phyloP scores from a whole-genome alignment of 495 filamentous ascomycete species.

The Apodospora peruviana region DNA sequence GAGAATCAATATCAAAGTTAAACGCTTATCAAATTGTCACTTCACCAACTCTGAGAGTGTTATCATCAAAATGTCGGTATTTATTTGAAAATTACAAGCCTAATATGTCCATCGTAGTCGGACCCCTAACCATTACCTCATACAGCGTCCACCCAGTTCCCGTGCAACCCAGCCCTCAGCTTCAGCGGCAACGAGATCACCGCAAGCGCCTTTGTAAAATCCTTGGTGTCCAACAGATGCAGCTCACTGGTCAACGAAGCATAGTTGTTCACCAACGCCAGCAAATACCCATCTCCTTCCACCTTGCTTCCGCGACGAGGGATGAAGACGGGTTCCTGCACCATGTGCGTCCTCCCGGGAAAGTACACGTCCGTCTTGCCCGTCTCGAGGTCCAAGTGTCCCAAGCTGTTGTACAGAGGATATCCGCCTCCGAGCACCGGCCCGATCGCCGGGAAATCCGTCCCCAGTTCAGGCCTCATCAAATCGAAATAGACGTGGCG shows the following conservation, averaged over 20 bases:
- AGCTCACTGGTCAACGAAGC: constrained; percentile 9
- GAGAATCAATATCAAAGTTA: background rate
- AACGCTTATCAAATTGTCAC: too few relatives aligned
- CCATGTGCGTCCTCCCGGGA: constrained; percentile 34
- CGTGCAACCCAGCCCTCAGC: constrained; percentile 9
- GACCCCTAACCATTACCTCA: background rate
- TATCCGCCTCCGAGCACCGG: constrained; percentile 25
- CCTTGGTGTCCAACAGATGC: constrained; percentile 8
- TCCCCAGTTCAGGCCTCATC: constrained; percentile 31
- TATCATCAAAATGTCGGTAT: background rate
- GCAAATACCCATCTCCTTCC: constrained; percentile 49
- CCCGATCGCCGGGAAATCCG: constrained; percentile 34
- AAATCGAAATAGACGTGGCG: constrained; percentile 42
- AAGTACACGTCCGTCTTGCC: constrained; percentile 28
- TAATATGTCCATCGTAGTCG: too few relatives aligned
- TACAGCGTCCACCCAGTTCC: constrained; percentile 11
- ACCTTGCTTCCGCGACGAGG: constrained; percentile 26
- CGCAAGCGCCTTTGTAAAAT: constrained; percentile 5
- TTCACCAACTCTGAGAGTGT: background rate
- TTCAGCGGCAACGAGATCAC: constrained; percentile 5
- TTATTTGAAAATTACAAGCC: constrained; percentile 1
- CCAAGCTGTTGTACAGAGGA: constrained; percentile 31
- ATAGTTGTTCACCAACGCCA: constrained; percentile 43
- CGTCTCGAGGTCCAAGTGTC: constrained; percentile 18
- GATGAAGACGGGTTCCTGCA: constrained; percentile 50